These are phyloP conservation scores for Canariomyces notabilis DNA, from an alignment of 2,329 filamentous ascomycete species.

Conservation along the genomic window DNA sequence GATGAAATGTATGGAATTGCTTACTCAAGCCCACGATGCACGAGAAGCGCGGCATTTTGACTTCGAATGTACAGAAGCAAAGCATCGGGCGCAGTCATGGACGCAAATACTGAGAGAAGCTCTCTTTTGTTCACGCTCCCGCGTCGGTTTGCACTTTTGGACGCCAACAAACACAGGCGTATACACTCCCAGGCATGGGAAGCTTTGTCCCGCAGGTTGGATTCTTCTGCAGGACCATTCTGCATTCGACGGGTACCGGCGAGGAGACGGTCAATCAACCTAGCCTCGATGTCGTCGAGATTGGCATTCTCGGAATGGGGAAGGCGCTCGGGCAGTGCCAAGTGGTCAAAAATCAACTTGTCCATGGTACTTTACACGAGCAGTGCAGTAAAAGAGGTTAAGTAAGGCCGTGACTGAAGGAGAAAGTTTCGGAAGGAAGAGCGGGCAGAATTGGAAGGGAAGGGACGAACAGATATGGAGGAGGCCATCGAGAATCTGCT, in stretches of 20 bases:
- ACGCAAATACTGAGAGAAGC: neutral
- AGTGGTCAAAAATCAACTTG: neutral
- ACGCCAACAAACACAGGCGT: neutral
- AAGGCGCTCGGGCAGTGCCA: neutral
- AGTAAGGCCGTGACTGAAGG: no score
- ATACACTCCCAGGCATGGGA: neutral
- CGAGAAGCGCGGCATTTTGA: neutral
- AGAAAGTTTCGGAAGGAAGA: no score
- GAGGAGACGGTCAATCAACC: neutral
- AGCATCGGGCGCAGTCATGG: neutral
- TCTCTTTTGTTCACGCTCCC: neutral
- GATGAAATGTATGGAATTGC: neutral
- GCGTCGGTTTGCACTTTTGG: neutral
- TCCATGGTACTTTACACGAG: neutral
- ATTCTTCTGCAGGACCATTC: neutral
- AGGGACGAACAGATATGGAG: no score
- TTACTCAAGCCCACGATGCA: neutral
- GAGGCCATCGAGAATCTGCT: no score
- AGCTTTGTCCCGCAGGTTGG: neutral
- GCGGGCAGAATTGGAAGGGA: no score
- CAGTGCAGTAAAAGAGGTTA: no score
- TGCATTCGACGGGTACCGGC: neutral
- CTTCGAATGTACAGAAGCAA: neutral
- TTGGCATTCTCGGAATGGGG: neutral
- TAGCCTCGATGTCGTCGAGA: neutral